Base-by-base conservation (phyloP, 352 stramenopile species). In the Phytophthora citricola region DNA sequence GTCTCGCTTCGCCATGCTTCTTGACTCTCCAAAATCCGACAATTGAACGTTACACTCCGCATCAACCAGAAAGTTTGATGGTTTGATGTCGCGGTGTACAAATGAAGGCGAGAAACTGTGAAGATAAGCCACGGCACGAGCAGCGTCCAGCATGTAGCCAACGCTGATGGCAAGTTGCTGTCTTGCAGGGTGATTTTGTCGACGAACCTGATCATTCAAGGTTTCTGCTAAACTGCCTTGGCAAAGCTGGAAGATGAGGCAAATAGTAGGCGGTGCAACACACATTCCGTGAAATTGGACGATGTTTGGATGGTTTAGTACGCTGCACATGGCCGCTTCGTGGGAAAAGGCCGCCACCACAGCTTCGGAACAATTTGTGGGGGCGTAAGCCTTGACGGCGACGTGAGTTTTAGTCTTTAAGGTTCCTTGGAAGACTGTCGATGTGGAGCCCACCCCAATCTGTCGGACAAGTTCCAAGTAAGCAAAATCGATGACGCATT, bases 401-500 rank as follows among this genome's bases (percentile, higher is more conserved):
- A 85, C 76, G 12, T 59, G 66, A 4, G 59, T 75, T 51, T 78
- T 80, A 10, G 54, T 53, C 38, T 83, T 75, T 3, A 84, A 50
- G 1, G 45, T 69, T 27, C 73, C 77, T 57, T 78, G 57, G 51
- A 75, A 83, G 0, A 83, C 56, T 10, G 55, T 66, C 1, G 73
- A 71, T 12, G 47, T 76, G 0, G 59, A 59, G 0, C 74, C 78
- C 10, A 67, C 57, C 4, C 73, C 76, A 48, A 85, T 63, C 24
- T 67, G 65, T 3, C 55, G 50, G 17, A 65, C 46, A n/a, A 87
- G 45, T 8, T 79, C 62, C 27, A 87, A 44, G 43, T 83, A 81
- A 6, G 76, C 76, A 55, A 88, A 88, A 38, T 88, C 79, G 26
- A 88, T 83, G 34, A 88, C 63, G 48, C 71, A 66, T 31, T 83